A percentile compares a stretch with the other conserved stretches of the same genome.
These are phyloP conservation scores for Ogataea saltuana DNA, from an alignment of 805 yeast genomes.

Conservation along the genomic window DNA sequence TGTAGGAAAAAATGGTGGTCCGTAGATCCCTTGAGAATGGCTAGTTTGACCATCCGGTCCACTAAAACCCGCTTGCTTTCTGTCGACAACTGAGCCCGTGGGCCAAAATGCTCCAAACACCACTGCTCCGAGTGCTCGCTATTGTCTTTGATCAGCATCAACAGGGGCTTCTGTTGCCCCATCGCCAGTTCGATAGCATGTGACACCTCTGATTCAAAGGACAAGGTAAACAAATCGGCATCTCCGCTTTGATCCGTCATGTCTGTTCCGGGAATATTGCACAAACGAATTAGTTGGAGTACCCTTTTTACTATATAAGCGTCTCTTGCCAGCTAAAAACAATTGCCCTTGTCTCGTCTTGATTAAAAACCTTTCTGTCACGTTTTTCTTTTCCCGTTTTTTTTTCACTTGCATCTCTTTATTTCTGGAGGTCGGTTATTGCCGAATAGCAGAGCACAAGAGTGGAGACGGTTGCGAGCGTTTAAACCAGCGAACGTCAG, in stretches of 20 bases:
- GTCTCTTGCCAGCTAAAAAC: not conserved
- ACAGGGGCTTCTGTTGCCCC: slow-evolving; percentile 37
- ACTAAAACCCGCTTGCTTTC: slow-evolving; percentile 19
- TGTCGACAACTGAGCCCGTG: slow-evolving; percentile 18
- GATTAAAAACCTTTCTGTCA: slow-evolving; percentile 1
- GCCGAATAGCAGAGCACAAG: not conserved
- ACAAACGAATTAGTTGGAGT: no score
- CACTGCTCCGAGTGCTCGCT: slow-evolving; percentile 28
- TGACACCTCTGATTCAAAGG: slow-evolving; percentile 26
- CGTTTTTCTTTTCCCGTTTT: slow-evolving; percentile 2
- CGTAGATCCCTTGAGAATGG: slow-evolving; percentile 40
- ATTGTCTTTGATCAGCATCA: slow-evolving; percentile 38
- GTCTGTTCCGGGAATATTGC: no score
- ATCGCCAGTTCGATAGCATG: slow-evolving; percentile 43
- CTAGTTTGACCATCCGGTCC: slow-evolving; percentile 42
- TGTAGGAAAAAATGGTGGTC: slow-evolving; percentile 53
- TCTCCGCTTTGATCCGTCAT: slow-evolving; percentile 5
- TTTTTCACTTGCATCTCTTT: not conserved
- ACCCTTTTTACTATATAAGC: no score
- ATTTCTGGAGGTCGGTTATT: slow-evolving; percentile 1
- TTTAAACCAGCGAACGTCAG: no score
- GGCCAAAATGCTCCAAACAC: slow-evolving; percentile 23
- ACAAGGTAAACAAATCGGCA: slow-evolving; percentile 3
- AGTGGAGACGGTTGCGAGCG: no score
- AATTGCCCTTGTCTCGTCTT: slow-evolving; percentile 2